A percentile compares a stretch with the other conserved stretches of the same genome.
Conservation (phyloP, 2,329 filamentous ascomycete species). For the Hymenoscyphus fructigenus region DNA sequence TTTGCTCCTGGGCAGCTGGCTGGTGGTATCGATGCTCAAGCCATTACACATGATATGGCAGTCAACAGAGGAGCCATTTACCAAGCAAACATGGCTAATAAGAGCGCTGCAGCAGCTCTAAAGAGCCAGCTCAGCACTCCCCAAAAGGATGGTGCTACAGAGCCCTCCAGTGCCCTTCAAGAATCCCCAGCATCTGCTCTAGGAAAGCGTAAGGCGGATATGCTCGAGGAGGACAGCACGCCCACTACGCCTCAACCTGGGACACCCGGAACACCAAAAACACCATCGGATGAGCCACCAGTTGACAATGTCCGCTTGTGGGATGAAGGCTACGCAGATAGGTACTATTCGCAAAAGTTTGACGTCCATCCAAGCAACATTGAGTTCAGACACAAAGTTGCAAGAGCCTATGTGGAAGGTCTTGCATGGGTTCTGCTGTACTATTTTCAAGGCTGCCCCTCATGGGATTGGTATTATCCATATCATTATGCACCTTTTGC, state of each 20-base stretch:
- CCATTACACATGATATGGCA: constrained; percentile 83
- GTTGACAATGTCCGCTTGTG: constrained; percentile 85
- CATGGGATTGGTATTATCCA: constrained; percentile 99
- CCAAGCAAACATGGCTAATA: constrained; percentile 80
- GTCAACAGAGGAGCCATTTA: constrained; percentile 68
- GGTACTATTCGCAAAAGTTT: constrained; percentile 98
- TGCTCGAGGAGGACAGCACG: constrained; percentile 59
- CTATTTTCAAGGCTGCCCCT: constrained; percentile 97
- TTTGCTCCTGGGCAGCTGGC: constrained; percentile 53
- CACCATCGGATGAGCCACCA: constrained; percentile 60
- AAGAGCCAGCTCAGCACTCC: constrained; percentile 66
- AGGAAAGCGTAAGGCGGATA: constrained; percentile 76
- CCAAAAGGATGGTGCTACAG: constrained; percentile 14
- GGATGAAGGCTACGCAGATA: constrained; percentile 92
- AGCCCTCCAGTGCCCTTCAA: constrained; percentile 15
- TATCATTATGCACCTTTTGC: constrained; percentile 99
- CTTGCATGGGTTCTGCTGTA: constrained; percentile 94
- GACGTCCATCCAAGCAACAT: constrained; percentile 76
- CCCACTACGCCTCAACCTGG: constrained; percentile 55
- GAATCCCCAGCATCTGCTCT: constrained; percentile 49
- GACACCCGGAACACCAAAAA: constrained; percentile 47
- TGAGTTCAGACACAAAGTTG: constrained; percentile 86
- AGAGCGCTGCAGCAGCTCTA: constrained; percentile 86
- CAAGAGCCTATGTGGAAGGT: constrained; percentile 88
- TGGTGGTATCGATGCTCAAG: constrained; percentile 55